Percentiles rank a stretch among this genome's conserved stretches.
Conservation (phyloP, 441 rosid genomes). For the Eutrema salsugineum region DNA sequence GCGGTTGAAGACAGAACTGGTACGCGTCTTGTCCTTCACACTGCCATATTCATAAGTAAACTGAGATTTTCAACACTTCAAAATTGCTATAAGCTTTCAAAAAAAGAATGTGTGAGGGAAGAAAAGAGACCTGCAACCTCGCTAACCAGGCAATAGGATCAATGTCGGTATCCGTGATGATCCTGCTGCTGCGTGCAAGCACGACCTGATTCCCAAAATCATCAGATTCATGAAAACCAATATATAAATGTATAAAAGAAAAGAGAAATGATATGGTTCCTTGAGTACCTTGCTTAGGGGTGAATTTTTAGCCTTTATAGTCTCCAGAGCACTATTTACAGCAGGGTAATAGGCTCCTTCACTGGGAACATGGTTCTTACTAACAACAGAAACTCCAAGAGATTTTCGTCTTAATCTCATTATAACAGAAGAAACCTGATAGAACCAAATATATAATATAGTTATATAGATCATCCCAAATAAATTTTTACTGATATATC, state of each 20-base stretch:
- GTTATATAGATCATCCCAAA: background rate
- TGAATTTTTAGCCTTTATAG: conserved; percentile 49
- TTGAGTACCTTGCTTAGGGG: conserved; percentile 57
- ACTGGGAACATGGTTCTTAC: conserved; percentile 56
- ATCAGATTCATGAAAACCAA: background rate
- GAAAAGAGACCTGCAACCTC: conserved; percentile 58
- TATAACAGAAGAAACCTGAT: conserved; percentile 58
- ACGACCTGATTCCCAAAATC: conserved; percentile 55
- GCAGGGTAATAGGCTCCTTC: conserved; percentile 57
- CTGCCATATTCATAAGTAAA: conserved; percentile 26
- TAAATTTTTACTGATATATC: no score
- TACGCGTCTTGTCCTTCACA: conserved; percentile 80
- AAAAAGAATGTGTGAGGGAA: background rate
- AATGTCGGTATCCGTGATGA: conserved; percentile 56
- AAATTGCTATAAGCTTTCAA: background rate
- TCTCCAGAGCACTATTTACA: conserved; percentile 64
- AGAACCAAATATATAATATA: background rate
- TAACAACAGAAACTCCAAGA: conserved; percentile 43
- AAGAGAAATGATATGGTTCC: background rate
- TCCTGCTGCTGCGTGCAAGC: conserved; percentile 79
- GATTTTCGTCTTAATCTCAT: conserved; percentile 41
- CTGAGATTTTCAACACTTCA: background rate
- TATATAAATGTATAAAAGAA: background rate
- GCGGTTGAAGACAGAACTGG: conserved; percentile 93
- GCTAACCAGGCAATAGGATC: conserved; percentile 85